phyloP scores from a whole-genome alignment of 2,329 filamentous ascomycete species.

The Fusarium papillatum region DNA sequence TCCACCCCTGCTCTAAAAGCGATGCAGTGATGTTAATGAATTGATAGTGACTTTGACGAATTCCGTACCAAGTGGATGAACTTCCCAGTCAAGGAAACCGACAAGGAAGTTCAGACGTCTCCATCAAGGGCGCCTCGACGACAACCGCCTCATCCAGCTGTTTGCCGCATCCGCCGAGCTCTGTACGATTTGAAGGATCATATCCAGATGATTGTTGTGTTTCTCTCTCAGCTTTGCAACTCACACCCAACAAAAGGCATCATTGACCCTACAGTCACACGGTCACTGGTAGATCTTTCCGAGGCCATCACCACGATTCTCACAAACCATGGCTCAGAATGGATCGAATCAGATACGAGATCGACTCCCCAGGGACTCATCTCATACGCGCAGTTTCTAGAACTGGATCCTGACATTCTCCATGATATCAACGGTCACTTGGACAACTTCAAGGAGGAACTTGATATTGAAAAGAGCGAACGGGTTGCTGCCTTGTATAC shows the following conservation, averaged over 20 bases:
- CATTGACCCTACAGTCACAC: constrained; percentile 3
- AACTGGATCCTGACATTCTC: constrained; percentile 33
- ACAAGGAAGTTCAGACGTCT: not conserved
- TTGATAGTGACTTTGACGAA: constrained; percentile 36
- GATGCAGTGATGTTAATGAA: not conserved
- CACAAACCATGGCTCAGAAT: constrained; percentile 42
- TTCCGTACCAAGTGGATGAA: constrained; percentile 30
- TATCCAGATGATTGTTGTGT: constrained; percentile 1
- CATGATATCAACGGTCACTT: constrained; percentile 27
- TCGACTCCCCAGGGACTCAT: not conserved
- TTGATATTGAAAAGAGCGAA: constrained; percentile 10
- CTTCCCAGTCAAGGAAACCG: not conserved
- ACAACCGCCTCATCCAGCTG: constrained; percentile 20
- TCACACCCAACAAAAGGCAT: not conserved
- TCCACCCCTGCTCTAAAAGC: no score
- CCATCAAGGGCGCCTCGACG: not conserved
- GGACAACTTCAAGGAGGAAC: constrained; percentile 20
- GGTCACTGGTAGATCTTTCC: constrained; percentile 4
- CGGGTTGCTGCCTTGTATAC: not conserved
- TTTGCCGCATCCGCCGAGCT: constrained; percentile 31
- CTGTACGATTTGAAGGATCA: constrained; percentile 39
- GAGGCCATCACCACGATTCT: constrained; percentile 32
- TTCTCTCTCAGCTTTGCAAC: constrained; percentile 16
- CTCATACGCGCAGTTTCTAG: constrained; percentile 31
- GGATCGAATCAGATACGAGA: constrained; percentile 35